Base-by-base conservation (phyloP, 768 basidiomycete species). In the Termitomyces sp. region DNA sequence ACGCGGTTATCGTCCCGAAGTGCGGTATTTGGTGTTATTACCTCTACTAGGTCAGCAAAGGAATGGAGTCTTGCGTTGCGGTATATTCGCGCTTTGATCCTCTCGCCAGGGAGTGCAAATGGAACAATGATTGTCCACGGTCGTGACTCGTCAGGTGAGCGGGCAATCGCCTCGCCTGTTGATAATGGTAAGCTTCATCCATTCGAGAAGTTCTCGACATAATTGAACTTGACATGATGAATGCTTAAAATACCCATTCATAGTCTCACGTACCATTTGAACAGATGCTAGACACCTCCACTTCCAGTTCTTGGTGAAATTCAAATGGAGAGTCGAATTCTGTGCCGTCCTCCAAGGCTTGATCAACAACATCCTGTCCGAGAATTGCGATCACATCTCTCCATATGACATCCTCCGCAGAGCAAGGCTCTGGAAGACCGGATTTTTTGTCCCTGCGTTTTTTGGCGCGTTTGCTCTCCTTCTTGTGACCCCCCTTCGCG, bases 41-140 rank as follows among this genome's bases (percentile, higher is more conserved):
- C 75, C 48, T 81, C 76, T 5, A 96, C 39, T 0, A 94, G 77
- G 63, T 94, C 90, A 6, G 86, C 93, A 56, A 83, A 78, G 5
- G 92, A 92, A 68, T 90, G 81, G 61, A 91, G 73, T 33, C 85
- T 81, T 13, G 81, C 80, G 62, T 87, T 81, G 47, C 86, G 82
- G 68, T 88, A 90, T 1, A 98, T 78, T 53, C 82, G 79, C 2
- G 83, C 88, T 31, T 82, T 81, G 39, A 96, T 81, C 20, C 73
- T 82, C 70, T 99, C 96, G 9, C 87, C 87, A 0, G 94, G 92
- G 9, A 98, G 79, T 1, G 86, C 81, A 62, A 94, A 91, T 0
- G 96, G 96, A 0, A 89, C 82, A 34, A 92, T 77, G 36, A 98
- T 75, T 0, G 87, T 87, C 92, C 96, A 98, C 24, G 86, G 80